Conservation (phyloP, 768 basidiomycete genomes). For the Rhizopogon salebrosus region DNA sequence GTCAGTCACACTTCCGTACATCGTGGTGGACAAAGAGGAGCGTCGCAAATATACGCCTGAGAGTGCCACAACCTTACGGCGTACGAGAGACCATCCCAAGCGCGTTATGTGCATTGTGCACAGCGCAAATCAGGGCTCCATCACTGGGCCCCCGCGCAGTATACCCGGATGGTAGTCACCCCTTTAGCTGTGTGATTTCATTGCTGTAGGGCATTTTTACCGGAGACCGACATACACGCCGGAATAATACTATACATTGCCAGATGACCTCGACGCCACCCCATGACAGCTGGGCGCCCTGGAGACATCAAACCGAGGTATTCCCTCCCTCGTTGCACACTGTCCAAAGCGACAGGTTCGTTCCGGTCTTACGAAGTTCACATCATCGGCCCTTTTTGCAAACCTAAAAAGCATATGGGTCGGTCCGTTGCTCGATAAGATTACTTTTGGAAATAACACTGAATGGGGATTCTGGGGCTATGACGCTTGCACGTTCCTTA, state of each 20-base stretch:
- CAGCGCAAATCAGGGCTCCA: background rate
- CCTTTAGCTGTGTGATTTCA: constrained; percentile 1
- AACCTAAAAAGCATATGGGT: constrained; percentile 2
- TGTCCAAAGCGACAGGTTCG: background rate
- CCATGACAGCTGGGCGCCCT: background rate
- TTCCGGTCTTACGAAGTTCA: background rate
- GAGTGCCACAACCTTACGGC: constrained; percentile 3
- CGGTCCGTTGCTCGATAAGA: background rate
- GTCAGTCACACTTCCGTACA: background rate
- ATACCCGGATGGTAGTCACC: constrained; percentile 1
- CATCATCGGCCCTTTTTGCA: background rate
- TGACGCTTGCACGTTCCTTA: background rate
- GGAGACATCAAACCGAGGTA: background rate
- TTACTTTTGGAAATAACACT: background rate
- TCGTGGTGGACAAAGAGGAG: background rate
- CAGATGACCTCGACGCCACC: background rate
- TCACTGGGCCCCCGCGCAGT: background rate
- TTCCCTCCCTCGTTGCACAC: background rate
- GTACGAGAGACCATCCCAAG: background rate
- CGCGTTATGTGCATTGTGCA: background rate
- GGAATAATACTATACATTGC: background rate
- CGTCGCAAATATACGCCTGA: background rate
- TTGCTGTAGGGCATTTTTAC: background rate
- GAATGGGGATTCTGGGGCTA: constrained; percentile 2
- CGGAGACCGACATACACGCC: background rate